Evolutionary conservation across 768 basidiomycete species (phyloP), one percentile per base, ranked within the genome.

Genomic region (Lanmaoa rubissima): DNA sequence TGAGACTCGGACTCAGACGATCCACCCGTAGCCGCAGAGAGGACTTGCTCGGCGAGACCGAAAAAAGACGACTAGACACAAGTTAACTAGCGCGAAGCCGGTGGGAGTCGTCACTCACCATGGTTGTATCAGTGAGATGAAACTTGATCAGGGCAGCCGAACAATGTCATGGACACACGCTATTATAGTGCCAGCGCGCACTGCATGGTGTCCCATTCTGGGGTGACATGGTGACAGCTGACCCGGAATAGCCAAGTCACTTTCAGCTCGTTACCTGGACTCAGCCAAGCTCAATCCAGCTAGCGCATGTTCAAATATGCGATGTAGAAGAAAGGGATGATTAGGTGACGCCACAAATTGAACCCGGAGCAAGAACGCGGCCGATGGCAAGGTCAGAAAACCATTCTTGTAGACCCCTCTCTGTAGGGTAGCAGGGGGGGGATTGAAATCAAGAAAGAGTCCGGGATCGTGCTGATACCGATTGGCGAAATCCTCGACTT

Each of bases 21-120:
- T 45, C 26, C 39, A 32, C 39, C 44, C 62, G 76, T 84, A 84
- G 67, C 61, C 3, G 82, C 76, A 39, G 81, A 70, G 62, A 80
- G 70, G 59, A 84, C 83, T 71, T 91, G 70, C 72, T 90, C 86
- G 11, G 88, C 91, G 62, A 92, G 69, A 55, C 82, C 83, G 38
- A 89, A 78, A 64, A 92, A 80, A 56, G 69, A 78, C 58, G 90
- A 88, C 90, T 88, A 36, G 53, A 28, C 9, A 28, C 28, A 32
- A 34, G n/a, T 61, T 32, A 58, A 40, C 14, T 1, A n/a, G 39
- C 1, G 57, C 12, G 12, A 32, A 19, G 28, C 2, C 13, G 4
- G 12, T 0, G 35, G 32, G 19, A 2, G 31, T 24, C 34, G 32
- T n/a, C 26, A 46, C 69, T 48, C 56, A 71, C 69, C 69, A 71